phyloP scores from a whole-genome alignment of 2,329 filamentous ascomycete genomes.

The Botrytis deweyae region DNA sequence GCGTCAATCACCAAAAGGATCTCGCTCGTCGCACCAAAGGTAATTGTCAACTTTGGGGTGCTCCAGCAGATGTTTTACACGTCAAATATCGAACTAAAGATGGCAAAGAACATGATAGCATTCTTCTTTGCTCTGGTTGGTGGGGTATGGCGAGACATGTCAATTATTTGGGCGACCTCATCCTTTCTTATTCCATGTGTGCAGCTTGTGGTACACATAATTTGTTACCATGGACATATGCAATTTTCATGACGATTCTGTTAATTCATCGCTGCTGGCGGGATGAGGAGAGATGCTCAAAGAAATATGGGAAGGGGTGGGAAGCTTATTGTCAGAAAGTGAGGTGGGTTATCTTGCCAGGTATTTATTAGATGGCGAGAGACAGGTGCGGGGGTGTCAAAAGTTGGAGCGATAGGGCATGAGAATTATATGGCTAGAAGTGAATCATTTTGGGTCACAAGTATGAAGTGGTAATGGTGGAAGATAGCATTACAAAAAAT shows the following conservation, averaged over 20 bases:
- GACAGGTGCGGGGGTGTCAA: not conserved
- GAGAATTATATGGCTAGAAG: not conserved
- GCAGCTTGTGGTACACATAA: constrained; percentile 43
- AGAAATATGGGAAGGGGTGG: constrained; percentile 49
- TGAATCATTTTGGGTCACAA: not conserved
- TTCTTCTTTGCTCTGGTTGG: constrained; percentile 45
- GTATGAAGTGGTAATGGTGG: not conserved
- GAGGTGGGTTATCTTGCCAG: constrained; percentile 46
- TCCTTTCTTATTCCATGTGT: constrained; percentile 45
- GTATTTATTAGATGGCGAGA: constrained; percentile 39
- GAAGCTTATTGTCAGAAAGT: constrained; percentile 45
- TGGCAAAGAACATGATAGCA: constrained; percentile 43
- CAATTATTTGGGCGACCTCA: constrained; percentile 45
- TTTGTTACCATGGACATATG: constrained; percentile 47
- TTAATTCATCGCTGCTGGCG: constrained; percentile 48
- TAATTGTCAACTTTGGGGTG: constrained; percentile 46
- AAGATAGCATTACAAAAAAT: not conserved
- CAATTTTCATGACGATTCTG: constrained; percentile 46
- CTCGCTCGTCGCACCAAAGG: constrained; percentile 43
- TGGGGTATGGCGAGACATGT: constrained; percentile 45
- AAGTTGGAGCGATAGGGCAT: not conserved
- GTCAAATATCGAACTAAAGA: constrained; percentile 46
- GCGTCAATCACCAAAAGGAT: constrained; percentile 49
- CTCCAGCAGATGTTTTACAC: constrained; percentile 42
- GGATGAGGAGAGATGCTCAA: constrained; percentile 46